phyloP scores from a whole-genome alignment of 1,139 yeast species.

The Suhomyces taliae region DNA sequence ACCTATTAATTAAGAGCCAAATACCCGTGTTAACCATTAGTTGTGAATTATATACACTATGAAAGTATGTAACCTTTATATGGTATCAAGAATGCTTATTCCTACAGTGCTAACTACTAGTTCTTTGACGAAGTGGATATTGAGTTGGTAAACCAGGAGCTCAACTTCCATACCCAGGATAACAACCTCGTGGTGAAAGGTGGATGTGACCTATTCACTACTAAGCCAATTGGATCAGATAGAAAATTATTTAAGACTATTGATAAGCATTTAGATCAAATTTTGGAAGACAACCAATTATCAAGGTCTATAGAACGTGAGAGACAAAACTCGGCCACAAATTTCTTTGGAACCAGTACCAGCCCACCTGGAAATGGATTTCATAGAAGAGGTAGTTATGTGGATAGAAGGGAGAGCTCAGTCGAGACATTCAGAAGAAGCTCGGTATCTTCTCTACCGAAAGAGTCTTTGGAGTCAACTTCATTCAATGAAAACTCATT shows the following conservation, averaged over 20 bases:
- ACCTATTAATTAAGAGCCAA: background rate
- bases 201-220: conserved; percentile 92
- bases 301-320: conserved; percentile 45
- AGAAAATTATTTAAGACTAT: conserved; percentile 83
- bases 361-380: conserved; percentile 24
- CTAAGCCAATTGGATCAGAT: conserved; percentile 90
- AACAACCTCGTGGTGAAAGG: conserved; percentile 73
- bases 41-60: conserved; percentile 5
- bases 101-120: conserved; percentile 37
- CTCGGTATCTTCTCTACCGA: conserved; percentile 5
- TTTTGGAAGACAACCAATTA: conserved; percentile 56
- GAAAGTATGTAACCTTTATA: conserved; percentile 17
- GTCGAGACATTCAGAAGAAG: conserved; percentile 15
- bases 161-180: conserved; percentile 85
- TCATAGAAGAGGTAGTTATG: conserved; percentile 23
- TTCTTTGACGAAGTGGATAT: conserved; percentile 91
- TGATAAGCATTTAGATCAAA: conserved; percentile 74
- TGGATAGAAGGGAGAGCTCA: conserved; percentile 27
- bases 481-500: conserved; percentile 24
- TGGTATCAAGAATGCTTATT: too few relatives aligned
- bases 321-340: conserved; percentile 37
- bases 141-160: conserved; percentile 82
- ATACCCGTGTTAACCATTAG: too few relatives aligned
- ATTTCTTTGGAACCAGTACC: conserved; percentile 39
- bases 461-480: conserved; percentile 16